Conservation (phyloP, 257 asterid genomes). For the Forsythia viridissima region DNA sequence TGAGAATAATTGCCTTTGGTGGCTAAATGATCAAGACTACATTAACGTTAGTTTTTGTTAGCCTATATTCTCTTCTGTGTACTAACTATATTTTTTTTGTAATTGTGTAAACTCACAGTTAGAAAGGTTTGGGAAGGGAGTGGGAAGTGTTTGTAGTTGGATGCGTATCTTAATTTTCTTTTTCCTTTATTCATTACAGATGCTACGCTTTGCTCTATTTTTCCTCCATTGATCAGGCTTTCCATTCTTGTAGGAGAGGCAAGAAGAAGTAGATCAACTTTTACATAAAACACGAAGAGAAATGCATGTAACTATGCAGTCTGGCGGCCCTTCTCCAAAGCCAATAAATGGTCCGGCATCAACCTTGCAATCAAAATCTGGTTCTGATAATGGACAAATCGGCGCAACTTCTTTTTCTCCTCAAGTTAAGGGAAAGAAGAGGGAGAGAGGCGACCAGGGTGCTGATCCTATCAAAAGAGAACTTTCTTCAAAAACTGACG, state of each 20-base stretch:
- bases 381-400: slow-evolving; percentile 37
- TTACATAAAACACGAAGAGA: slow-evolving; percentile 40
- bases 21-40: slow-evolving; percentile 83
- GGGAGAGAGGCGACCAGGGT: slow-evolving; percentile 45
- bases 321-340: slow-evolving; percentile 52
- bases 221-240: neutral
- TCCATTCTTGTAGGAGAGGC: slow-evolving; percentile 41
- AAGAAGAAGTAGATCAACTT: slow-evolving; percentile 51
- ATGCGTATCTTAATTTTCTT: neutral
- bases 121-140: neutral
- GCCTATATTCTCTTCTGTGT: neutral
- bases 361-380: slow-evolving; percentile 37
- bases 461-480: slow-evolving; percentile 37
- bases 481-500: slow-evolving; percentile 35
- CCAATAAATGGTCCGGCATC: slow-evolving; percentile 35
- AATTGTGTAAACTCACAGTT: neutral
- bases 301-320: slow-evolving; percentile 46
- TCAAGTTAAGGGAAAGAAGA: slow-evolving; percentile 51
- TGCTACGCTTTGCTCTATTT: neutral
- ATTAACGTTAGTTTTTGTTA: slow-evolving; percentile 58
- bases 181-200: neutral
- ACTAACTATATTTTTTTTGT: neutral
- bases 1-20: slow-evolving; percentile 60
- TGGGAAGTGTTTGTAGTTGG: neutral
- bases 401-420: slow-evolving; percentile 30